Evolutionary conservation across 2,329 filamentous ascomycete species (phyloP), one percentile per base, ranked within the genome.

Genomic region (Aspergillus brunneoviolaceus): DNA sequence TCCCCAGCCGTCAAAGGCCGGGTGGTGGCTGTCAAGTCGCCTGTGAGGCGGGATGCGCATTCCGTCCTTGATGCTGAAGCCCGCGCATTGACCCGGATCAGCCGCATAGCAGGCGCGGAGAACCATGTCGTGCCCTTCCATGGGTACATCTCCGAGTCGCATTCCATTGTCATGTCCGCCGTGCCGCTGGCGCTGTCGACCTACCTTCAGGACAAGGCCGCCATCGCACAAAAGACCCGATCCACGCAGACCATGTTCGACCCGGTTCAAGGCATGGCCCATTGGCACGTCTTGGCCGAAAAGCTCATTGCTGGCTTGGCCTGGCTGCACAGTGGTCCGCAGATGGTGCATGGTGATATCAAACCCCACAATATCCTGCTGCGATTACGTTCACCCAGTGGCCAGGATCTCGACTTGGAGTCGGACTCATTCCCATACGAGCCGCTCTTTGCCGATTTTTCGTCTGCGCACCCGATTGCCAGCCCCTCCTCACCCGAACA

Each of bases 331-430:
- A 64, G 67, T 35, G 62, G 64, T 3, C 70, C 74, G 2, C 70
- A 72, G 4, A 70, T 82, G 4, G 73, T 81, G 2, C 80, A 82
- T 63, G 79, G 78, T 1, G 79, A 81, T 67, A 76, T 82, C 66
- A 82, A 82, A 61, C 79, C 78, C 5, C 74, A 76, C 50, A 82
- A 81, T 47, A 69, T 81, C 29, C 70, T 81, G 0, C 69, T 82
- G 2, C 70, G 68, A 3, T 65, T 68, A 23, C 61, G 67, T 5
- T 50, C 62, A n/a, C 59, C 60, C 4, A 55, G 62, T 7, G 31
- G 59, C 39, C 55, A 61, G 2, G 48, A 55, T 21, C 23, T 50
- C 2, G 48, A 55, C 29, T 27, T 50, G 6, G 61, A 63, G 4
- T 60, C 61, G 3, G 57, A 51, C 11, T 63, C 56, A 5, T 77